Conservation (phyloP, 176 grass and related monocot genomes). For the Rhynchospora tenuis region DNA sequence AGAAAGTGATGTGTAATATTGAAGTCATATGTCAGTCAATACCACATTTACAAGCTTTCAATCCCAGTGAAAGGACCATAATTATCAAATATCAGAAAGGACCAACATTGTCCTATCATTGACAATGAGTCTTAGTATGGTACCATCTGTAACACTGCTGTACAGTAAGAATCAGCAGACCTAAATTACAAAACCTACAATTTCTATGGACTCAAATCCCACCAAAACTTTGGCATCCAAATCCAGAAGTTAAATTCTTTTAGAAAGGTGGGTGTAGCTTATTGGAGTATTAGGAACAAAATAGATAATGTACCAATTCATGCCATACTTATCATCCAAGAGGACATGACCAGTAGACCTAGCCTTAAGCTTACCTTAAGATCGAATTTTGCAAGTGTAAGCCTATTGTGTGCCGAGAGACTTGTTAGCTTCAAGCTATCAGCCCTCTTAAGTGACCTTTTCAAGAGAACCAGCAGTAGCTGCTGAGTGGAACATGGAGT, state of each 20-base stretch:
- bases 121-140: background rate
- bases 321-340: background rate
- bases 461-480: conserved; percentile 87
- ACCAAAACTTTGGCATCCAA: background rate
- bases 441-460: conserved; percentile 84
- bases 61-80: background rate
- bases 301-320: background rate
- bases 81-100: background rate
- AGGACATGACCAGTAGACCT: background rate
- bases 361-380: conserved; percentile 55
- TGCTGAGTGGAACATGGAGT: conserved; percentile 75
- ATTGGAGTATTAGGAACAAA: background rate
- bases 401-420: conserved; percentile 68
- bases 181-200: background rate
- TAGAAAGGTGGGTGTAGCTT: conserved; percentile 3
- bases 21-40: background rate
- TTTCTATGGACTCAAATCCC: too few relatives aligned
- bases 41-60: background rate
- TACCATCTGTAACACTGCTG: background rate
- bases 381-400: conserved; percentile 85
- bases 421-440: conserved; percentile 74
- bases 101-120: background rate
- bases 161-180: background rate
- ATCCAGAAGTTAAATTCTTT: background rate
- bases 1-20: background rate